Base-by-base conservation (phyloP, 805 yeast species). In the Soucietia sequanensis region DNA sequence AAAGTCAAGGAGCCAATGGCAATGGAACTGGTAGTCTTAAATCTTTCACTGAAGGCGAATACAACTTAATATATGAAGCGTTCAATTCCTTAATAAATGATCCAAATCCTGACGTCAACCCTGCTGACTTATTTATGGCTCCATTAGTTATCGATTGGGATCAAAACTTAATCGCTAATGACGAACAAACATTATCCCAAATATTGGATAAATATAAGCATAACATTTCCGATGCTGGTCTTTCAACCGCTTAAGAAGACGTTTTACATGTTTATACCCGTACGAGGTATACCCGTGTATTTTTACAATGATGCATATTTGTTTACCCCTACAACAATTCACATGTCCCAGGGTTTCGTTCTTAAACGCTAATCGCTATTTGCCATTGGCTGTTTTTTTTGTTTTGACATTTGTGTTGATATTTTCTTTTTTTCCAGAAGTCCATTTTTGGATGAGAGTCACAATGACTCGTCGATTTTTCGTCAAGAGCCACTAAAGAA, bases 91-190 rank as follows among this genome's bases (percentile, higher is more conserved):
- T 56, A 17, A 47, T 55, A 17, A 48, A 43, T 27, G 55, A 56
- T 16, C 48, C 45, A 4, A 36, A 40, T 24, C 53, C 54, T 8
- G 58, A 54, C 5, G 48, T 54, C 24, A 53, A 54, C 34, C 61
- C 70, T 4, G 44, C 56, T 13, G 58, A 61, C 22, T 50, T 68
- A 8, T 68, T 68, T 49, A 40, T 41, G 32, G 63, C 72, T 2
- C 73, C 73, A 0, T 60, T 68, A 44, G 54, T 68, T n/a, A 58
- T 67, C 23, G 73, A 68, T 47, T 68, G 73, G 73, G 73, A 68
- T 44, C 72, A 68, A 46, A 56, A 62, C 43, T 29, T 60, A 33
- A 56, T 66, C 36, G 73, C 72, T 8, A 54, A 51, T 33, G 69
- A 66, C 41, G 68, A 59, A 40, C 37, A 37, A 8, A 59, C 63